Evolutionary conservation across 106 monocot genomes (phyloP).

Genomic region (Dioscorea zingiberensis): DNA sequence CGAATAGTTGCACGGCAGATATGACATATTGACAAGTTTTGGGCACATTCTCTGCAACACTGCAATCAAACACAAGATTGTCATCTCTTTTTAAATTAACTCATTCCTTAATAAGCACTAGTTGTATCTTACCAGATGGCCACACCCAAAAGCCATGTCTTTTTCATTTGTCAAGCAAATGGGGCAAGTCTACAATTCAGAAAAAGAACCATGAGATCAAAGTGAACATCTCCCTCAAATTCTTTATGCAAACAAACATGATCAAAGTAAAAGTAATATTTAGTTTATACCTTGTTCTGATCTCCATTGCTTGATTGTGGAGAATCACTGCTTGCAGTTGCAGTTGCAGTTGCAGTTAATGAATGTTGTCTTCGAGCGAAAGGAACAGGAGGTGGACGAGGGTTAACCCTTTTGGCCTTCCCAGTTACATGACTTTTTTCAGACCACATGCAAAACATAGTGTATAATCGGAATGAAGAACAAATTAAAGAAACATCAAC

Average conservation of each 20-base stretch:
- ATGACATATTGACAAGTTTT: constrained; percentile 22
- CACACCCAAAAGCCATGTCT: constrained; percentile 65
- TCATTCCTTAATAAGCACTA: neutral
- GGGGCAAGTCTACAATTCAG: constrained; percentile 38
- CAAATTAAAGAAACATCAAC: no score
- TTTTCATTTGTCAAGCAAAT: constrained; percentile 52
- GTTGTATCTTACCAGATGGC: constrained; percentile 44
- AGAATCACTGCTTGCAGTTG: neutral
- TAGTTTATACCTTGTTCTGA: constrained; percentile 20
- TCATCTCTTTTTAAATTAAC: neutral
- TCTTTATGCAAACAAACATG: neutral
- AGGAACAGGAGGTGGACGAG: constrained; percentile 42
- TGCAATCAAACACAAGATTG: constrained; percentile 3
- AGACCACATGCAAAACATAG: no score
- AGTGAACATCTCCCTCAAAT: no score
- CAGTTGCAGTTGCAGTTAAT: no score
- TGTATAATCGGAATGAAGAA: no score
- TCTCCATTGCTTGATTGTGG: constrained; percentile 11
- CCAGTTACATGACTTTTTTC: constrained; percentile 38
- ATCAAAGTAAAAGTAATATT: neutral
- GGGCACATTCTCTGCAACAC: constrained; percentile 39
- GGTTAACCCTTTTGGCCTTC: constrained; percentile 31
- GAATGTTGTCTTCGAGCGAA: constrained; percentile 13
- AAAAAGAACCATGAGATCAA: neutral
- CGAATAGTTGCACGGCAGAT: constrained; percentile 22